Evolutionary conservation across 768 basidiomycete genomes (phyloP), one percentile per base, ranked within the genome.

Genomic region (Nidularia sp.): DNA sequence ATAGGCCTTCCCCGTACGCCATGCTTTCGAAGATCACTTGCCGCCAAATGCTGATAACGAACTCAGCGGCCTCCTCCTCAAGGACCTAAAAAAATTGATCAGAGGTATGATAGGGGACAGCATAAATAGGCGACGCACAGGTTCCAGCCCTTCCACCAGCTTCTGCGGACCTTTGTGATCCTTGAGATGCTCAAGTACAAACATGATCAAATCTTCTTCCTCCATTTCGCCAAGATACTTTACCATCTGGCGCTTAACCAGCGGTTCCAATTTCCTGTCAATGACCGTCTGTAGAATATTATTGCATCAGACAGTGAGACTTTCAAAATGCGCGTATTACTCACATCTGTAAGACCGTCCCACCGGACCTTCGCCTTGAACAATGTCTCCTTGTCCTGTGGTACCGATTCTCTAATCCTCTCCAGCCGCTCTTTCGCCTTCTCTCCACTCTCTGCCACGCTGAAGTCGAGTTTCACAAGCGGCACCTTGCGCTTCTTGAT

Each of bases 1-100:
- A 83, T 55, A 96, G 75, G 39, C 93, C 93, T 68, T 94, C 90
- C 55, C 83, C 85, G 66, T 91, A 94, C 29, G 93, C 90, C 83
- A 92, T 88, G 62, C 92, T 93, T 76, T 98, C 94, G 65, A 96
- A 96, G 48, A 93, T 90, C 59, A 96, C 80, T 70, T 93, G 90
- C 50, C 92, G 83, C 94, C 94, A 98, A 46, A 97, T 76, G 55
- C 78, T 78, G 60, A 86, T 67, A n/a, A 83, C 76, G 53, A 95
- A 80, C 54, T 92, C 86, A 29, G 73, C 72, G 4, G 94, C 93
- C 65, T 98, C 94, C 66, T 96, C 94, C 64, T 93, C 93, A 34
- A 98, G 75, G 3, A 97, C 91, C 94, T 97, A 62, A 41, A 54
- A 41, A 61, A 39, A 45, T 39, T 35, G 49, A 12, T 35, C 33